Conservation (phyloP, 176 grass and related monocot genomes). For the Eremochloa ophiuroides region DNA sequence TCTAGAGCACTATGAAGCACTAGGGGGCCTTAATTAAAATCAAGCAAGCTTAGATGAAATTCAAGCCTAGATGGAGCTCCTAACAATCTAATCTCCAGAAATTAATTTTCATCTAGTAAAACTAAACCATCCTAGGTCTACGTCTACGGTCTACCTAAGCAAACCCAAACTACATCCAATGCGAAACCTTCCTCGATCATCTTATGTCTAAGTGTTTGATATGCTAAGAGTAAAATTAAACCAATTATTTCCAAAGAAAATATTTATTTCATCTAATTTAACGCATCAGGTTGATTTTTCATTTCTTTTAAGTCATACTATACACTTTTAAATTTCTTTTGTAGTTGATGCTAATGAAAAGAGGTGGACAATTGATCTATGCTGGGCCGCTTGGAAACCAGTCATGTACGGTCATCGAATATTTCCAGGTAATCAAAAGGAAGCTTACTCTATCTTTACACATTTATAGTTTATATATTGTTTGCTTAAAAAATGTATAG, state of each 20-base stretch:
- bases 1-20: neutral
- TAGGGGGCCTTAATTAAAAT: neutral
- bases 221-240: neutral
- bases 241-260: neutral
- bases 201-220: neutral
- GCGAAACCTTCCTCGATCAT: neutral
- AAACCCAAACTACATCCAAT: neutral
- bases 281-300: neutral
- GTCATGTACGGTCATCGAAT: constrained; percentile 63
- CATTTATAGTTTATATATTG: neutral
- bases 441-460: neutral
- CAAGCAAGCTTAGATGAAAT: neutral
- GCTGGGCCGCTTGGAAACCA: constrained; percentile 50
- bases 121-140: no score
- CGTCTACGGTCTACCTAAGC: neutral
- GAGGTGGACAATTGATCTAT: no score
- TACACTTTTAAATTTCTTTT: constrained; percentile 3
- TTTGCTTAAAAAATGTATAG: neutral
- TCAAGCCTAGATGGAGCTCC: no score
- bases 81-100: neutral
- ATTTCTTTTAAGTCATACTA: neutral
- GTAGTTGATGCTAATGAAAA: constrained; percentile 84
- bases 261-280: neutral
- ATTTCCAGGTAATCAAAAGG: constrained; percentile 67
- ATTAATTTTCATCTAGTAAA: neutral